Evolutionary conservation across 2,329 filamentous ascomycete genomes (phyloP).

Genomic region (Lizonia empirigonia): DNA sequence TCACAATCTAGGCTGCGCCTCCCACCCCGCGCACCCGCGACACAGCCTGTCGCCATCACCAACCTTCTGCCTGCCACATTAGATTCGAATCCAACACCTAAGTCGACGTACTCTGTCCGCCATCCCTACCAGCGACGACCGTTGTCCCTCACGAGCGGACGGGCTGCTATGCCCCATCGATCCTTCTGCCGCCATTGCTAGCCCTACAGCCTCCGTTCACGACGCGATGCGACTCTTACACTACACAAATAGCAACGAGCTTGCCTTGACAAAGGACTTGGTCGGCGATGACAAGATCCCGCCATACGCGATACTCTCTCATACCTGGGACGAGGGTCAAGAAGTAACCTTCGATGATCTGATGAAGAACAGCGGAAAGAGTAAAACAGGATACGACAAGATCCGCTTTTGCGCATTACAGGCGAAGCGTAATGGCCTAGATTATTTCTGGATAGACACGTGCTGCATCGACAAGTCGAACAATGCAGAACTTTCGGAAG

Average conservation of each 20-base stretch:
- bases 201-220: too few relatives aligned
- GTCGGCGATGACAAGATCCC: neutral
- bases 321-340: conserved; percentile 34
- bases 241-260: neutral
- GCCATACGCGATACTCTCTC: conserved; percentile 31
- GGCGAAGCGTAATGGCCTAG: neutral
- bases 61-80: too few relatives aligned
- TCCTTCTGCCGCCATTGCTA: too few relatives aligned
- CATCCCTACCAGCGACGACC: too few relatives aligned
- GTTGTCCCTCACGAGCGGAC: too few relatives aligned
- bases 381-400: conserved; percentile 21
- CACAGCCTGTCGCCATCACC: too few relatives aligned
- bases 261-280: neutral
- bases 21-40: too few relatives aligned
- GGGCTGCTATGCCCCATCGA: too few relatives aligned
- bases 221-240: conserved; percentile 4
- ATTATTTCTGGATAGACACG: conserved; percentile 8
- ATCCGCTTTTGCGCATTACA: conserved; percentile 19
- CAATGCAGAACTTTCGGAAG: conserved; percentile 13
- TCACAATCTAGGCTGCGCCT: too few relatives aligned
- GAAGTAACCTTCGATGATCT: conserved; percentile 34
- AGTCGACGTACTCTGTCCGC: too few relatives aligned
- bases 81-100: too few relatives aligned
- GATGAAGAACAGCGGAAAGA: neutral
- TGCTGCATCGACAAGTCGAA: conserved; percentile 14